Conservation (phyloP, 345 rosid species). For the Anastatica hierochuntica region DNA sequence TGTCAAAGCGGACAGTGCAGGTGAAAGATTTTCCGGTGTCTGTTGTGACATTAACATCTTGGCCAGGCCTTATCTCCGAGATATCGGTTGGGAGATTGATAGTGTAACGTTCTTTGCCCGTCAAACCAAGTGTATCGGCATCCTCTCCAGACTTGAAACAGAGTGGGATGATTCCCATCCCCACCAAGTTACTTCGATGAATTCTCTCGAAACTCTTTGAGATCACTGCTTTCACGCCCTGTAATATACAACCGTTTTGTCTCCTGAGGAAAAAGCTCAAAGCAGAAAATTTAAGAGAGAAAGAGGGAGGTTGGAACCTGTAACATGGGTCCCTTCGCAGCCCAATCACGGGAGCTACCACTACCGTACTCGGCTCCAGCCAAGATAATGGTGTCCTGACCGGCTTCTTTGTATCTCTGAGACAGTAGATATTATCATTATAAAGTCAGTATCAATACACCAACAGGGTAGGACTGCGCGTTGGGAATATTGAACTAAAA, state of each 20-base stretch:
- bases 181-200: slow-evolving; percentile 94
- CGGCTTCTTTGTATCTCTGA: slow-evolving; percentile 77
- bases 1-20: slow-evolving; percentile 90
- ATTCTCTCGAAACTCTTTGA: slow-evolving; percentile 98
- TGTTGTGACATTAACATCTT: slow-evolving; percentile 80
- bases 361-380: slow-evolving; percentile 99
- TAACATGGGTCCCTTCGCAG: slow-evolving; percentile 98
- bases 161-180: slow-evolving; percentile 95
- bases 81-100: slow-evolving; percentile 74
- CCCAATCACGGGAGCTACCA: slow-evolving; percentile 99
- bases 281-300: not conserved
- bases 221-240: slow-evolving; percentile 98
- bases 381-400: slow-evolving; percentile 68
- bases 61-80: slow-evolving; percentile 80
- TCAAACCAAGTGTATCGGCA: slow-evolving; percentile 75
- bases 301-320: slow-evolving; percentile 31
- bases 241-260: slow-evolving; percentile 14
- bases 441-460: not conserved
- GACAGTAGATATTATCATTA: slow-evolving; percentile 6
- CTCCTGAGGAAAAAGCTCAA: not conserved
- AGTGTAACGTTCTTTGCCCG: slow-evolving; percentile 80
- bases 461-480: no score
- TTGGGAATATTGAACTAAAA: not conserved
- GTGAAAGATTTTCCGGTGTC: slow-evolving; percentile 79
- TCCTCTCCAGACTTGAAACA: slow-evolving; percentile 95